Conservation (phyloP, 2,329 filamentous ascomycete genomes). For the Calycina herbarum region DNA sequence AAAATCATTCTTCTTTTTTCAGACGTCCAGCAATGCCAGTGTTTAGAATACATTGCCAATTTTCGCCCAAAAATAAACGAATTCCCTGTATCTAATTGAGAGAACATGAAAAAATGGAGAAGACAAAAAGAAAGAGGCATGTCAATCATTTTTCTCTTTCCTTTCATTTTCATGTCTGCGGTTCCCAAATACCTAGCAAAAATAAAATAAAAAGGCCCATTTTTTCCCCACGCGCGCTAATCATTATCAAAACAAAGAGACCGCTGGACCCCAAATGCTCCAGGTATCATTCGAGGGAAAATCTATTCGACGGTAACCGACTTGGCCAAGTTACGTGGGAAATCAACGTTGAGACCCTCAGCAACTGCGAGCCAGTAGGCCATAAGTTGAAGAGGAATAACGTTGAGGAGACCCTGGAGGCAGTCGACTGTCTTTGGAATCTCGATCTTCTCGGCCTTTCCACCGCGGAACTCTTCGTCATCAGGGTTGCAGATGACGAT, state of each 20-base stretch:
- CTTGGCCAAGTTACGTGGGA: conserved; percentile 98
- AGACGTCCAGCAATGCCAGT: neutral
- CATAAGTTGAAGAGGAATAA: conserved; percentile 95
- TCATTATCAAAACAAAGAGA: conserved; percentile 13
- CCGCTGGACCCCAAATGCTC: neutral
- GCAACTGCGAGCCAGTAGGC: conserved; percentile 98
- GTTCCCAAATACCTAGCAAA: neutral
- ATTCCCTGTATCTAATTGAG: neutral
- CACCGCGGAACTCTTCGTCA: conserved; percentile 85
- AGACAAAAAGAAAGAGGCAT: neutral
- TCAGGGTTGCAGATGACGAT: conserved; percentile 96
- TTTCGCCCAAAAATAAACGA: neutral
- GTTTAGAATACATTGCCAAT: neutral
- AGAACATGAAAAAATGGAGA: neutral
- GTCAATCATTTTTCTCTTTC: neutral
- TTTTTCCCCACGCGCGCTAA: conserved; percentile 10
- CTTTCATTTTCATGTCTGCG: neutral
- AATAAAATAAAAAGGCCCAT: neutral
- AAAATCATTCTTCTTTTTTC: neutral
- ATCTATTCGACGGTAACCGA: conserved; percentile 94
- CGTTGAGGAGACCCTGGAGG: conserved; percentile 95
- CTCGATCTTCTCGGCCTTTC: conserved; percentile 94
- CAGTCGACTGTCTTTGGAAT: conserved; percentile 94
- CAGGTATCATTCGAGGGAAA: neutral
- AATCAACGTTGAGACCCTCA: conserved; percentile 96